Conservation (phyloP, 345 rosid genomes). For the Gossypium herbaceum region DNA sequence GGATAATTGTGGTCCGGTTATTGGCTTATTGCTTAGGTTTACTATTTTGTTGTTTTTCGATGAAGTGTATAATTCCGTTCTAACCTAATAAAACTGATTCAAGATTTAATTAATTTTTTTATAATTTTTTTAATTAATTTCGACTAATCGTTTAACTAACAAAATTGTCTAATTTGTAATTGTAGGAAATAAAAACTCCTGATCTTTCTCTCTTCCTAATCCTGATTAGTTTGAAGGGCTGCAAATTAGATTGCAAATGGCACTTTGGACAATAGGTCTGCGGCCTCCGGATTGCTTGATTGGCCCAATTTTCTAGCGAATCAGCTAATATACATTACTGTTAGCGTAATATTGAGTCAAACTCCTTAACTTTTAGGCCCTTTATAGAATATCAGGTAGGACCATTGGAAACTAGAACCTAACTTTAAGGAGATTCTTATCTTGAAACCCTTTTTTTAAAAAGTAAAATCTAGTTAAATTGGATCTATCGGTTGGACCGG, state of each 20-base stretch:
- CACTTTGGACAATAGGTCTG: not conserved
- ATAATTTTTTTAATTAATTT: not conserved
- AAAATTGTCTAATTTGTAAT: not conserved
- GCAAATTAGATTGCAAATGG: not conserved
- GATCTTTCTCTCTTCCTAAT: not conserved
- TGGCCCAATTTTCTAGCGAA: not conserved
- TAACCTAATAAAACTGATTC: not conserved
- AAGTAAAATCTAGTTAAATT: no score
- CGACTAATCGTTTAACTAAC: not conserved
- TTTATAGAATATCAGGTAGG: no score
- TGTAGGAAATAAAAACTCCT: not conserved
- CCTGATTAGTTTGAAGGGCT: not conserved
- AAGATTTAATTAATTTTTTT: not conserved
- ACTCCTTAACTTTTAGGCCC: not conserved
- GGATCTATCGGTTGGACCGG: fast-evolving
- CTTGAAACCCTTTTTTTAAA: no score
- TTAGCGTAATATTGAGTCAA: not conserved
- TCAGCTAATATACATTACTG: not conserved
- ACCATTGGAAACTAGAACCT: no score
- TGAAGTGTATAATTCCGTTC: no score
- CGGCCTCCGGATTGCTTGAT: not conserved
- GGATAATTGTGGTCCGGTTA: not conserved
- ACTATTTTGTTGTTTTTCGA: not conserved
- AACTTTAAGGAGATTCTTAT: no score
- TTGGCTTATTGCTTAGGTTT: not conserved